A percentile compares a stretch with the other conserved stretches of the same genome.
These are phyloP conservation scores for Populus trichocarpa DNA, from an alignment of 441 rosid species.

Conservation along the genomic window DNA sequence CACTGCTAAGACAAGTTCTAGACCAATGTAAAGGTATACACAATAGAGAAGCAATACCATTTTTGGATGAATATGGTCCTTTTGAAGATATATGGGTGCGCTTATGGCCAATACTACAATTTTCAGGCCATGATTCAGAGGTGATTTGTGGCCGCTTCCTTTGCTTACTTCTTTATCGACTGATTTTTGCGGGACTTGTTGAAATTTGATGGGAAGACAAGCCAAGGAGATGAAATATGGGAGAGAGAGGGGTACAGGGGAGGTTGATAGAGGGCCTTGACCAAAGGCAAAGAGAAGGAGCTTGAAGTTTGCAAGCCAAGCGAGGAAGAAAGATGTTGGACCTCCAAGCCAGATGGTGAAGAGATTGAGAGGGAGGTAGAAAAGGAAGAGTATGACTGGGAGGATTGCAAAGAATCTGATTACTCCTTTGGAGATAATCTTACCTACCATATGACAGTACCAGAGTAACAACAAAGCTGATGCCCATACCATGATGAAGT, in stretches of 20 bases:
- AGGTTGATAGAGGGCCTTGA: slow-evolving; percentile 34
- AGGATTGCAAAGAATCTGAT: slow-evolving; percentile 41
- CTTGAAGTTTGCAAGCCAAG: slow-evolving; percentile 54
- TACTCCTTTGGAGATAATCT: slow-evolving; percentile 33
- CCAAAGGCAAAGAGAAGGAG: slow-evolving; percentile 56
- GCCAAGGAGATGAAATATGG: not conserved
- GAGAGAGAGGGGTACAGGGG: not conserved
- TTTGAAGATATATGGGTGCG: not conserved
- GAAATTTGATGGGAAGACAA: slow-evolving; percentile 12
- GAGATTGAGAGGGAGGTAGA: slow-evolving; percentile 42
- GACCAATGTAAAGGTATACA: not conserved
- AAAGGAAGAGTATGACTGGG: slow-evolving; percentile 35
- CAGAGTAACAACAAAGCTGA: slow-evolving; percentile 27
- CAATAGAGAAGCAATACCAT: not conserved
- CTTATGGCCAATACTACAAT: not conserved
- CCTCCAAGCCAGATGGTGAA: slow-evolving; percentile 28
- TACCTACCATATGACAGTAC: slow-evolving; percentile 40
- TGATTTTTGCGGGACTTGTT: not conserved
- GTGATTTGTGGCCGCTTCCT: not conserved
- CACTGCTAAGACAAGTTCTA: slow-evolving; percentile 6
- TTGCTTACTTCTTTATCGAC: not conserved
- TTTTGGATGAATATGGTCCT: not conserved
- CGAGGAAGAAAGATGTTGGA: slow-evolving; percentile 34
- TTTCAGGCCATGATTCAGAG: not conserved
- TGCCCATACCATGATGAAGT: slow-evolving; percentile 40